Conservation (phyloP, 306 rosid genomes). For the Dryas octopetala region DNA sequence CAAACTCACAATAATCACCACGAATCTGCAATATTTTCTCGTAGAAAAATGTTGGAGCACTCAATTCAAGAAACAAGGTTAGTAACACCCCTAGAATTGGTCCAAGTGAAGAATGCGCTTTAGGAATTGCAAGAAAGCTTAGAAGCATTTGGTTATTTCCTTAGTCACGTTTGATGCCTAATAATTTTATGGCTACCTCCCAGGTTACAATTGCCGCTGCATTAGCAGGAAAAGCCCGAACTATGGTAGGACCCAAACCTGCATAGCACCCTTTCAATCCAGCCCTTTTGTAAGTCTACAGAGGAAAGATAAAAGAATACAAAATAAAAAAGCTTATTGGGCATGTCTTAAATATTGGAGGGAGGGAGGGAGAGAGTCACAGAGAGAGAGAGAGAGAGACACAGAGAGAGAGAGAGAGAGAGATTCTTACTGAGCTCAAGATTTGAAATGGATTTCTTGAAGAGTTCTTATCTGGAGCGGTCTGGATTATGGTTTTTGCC, state of each 20-base stretch:
- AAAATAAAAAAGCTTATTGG: constrained; percentile 2
- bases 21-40: not conserved
- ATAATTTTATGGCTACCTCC: constrained; percentile 83
- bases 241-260: constrained; percentile 82
- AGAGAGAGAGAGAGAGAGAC: not conserved
- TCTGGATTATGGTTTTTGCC: constrained; percentile 91
- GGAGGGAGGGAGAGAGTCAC: not conserved
- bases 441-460: constrained; percentile 70
- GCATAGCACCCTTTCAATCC: constrained; percentile 89
- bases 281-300: constrained; percentile 61
- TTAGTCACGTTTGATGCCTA: constrained; percentile 60
- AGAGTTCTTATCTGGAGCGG: constrained; percentile 53
- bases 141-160: constrained; percentile 10
- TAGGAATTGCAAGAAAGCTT: not conserved
- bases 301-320: not conserved
- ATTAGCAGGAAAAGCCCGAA: constrained; percentile 91
- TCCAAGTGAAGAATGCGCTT: constrained; percentile 4
- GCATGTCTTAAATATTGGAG: not conserved
- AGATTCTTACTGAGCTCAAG: constrained; percentile 56
- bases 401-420: not conserved
- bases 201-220: constrained; percentile 87
- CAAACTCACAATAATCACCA: not conserved
- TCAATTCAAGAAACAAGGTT: not conserved
- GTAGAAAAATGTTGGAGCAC: not conserved
- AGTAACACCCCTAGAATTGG: not conserved